Conservation (phyloP, 192 early-diverging fungal species). For the Backusella mclennaniae region DNA sequence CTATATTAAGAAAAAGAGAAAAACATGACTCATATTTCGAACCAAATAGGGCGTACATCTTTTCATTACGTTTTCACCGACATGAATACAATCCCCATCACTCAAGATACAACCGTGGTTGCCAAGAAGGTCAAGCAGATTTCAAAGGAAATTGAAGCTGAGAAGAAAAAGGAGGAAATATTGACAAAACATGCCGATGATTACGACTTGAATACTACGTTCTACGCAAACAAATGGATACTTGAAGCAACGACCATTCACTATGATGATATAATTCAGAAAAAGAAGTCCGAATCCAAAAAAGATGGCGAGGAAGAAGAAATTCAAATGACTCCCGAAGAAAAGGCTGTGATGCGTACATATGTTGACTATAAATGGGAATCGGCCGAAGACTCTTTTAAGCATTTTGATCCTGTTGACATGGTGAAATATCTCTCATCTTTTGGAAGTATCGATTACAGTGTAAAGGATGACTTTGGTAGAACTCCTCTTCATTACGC, state of each 20-base stretch:
- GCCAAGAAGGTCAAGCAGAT: slow-evolving; percentile 28
- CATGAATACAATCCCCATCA: slow-evolving; percentile 38
- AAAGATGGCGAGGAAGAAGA: not conserved
- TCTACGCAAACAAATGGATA: slow-evolving; percentile 17
- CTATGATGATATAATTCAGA: not conserved
- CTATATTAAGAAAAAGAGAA: too few relatives aligned
- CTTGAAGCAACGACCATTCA: not conserved
- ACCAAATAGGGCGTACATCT: slow-evolving; percentile 41
- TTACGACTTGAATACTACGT: not conserved
- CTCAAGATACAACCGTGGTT: slow-evolving; percentile 12
- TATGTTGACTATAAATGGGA: slow-evolving; percentile 36
- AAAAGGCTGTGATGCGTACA: not conserved
- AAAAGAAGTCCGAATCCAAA: not conserved
- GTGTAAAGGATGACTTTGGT: slow-evolving; percentile 48
- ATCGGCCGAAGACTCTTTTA: not conserved
- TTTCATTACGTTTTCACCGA: slow-evolving; percentile 51
- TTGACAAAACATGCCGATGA: not conserved
- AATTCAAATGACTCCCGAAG: not conserved
- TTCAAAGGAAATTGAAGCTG: slow-evolving; percentile 7
- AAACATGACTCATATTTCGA: not conserved
- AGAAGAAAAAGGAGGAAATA: not conserved
- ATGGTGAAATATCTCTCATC: slow-evolving; percentile 41
- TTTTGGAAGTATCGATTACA: slow-evolving; percentile 24
- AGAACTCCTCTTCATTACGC: slow-evolving; percentile 57
- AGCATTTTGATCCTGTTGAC: slow-evolving; percentile 50